phyloP scores from a whole-genome alignment of 2,329 filamentous ascomycete species.

The Pezizomycotina sp. region DNA sequence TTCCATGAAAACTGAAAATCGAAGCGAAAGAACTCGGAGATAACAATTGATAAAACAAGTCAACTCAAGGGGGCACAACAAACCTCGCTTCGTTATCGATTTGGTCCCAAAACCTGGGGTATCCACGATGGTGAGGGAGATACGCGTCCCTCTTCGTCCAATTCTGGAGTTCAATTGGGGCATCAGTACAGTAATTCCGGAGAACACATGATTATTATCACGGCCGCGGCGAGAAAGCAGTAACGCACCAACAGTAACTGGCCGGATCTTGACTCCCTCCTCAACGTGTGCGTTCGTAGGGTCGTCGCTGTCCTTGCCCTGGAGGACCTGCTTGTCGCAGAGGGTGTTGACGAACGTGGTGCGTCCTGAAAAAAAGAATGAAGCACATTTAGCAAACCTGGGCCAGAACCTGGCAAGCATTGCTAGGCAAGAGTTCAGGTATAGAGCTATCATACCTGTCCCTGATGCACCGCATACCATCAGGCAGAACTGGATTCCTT shows the following conservation, averaged over 20 bases:
- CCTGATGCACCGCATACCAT: constrained; percentile 99
- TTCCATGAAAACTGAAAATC: constrained; percentile 2
- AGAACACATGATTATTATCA: constrained; percentile 10
- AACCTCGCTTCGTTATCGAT: constrained; percentile 98
- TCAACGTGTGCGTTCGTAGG: constrained; percentile 74
- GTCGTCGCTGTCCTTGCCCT: constrained; percentile 87
- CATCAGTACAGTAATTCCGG: constrained; percentile 7
- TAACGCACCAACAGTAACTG: constrained; percentile 78
- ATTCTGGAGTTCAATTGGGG: constrained; percentile 39
- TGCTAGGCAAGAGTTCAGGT: constrained; percentile 6
- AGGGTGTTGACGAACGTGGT: constrained; percentile 99
- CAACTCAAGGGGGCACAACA: constrained; percentile 23
- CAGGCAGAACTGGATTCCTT: constrained; percentile 99
- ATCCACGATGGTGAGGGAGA: constrained; percentile 95
- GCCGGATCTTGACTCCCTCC: constrained; percentile 97
- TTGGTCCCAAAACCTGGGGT: constrained; percentile 97
- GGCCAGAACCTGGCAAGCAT: constrained; percentile 6
- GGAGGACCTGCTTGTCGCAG: constrained; percentile 81
- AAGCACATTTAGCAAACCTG: constrained; percentile 7
- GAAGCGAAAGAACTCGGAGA: constrained; percentile 25
- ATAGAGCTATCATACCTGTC: constrained; percentile 52
- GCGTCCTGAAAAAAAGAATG: constrained; percentile 45
- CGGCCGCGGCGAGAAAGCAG: constrained; percentile 10
- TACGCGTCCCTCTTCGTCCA: constrained; percentile 98
- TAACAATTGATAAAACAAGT: constrained; percentile 2